Conservation (phyloP, 2,329 filamentous ascomycete genomes). For the Rutstroemia sp. region DNA sequence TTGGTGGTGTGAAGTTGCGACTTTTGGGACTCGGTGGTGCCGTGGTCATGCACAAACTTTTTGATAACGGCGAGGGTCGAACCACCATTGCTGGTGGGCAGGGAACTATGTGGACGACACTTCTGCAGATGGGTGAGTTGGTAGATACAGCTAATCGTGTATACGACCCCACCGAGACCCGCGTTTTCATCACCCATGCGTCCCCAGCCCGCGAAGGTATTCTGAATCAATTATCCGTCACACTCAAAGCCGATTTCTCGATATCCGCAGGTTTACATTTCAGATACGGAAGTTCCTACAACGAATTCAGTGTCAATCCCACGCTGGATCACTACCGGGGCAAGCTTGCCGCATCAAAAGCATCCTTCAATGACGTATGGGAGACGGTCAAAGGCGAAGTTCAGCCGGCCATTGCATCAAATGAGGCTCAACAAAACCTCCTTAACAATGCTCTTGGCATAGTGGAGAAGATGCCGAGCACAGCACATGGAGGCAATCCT, state of each 20-base stretch:
- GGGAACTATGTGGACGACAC: constrained; percentile 98
- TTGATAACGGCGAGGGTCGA: constrained; percentile 95
- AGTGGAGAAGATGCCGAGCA: constrained; percentile 96
- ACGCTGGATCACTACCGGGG: constrained; percentile 97
- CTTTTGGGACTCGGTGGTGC: constrained; percentile 89
- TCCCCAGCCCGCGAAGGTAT: constrained; percentile 95
- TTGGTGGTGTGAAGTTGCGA: constrained; percentile 92
- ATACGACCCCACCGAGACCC: constrained; percentile 95
- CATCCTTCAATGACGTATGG: constrained; percentile 99
- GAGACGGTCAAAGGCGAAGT: constrained; percentile 97
- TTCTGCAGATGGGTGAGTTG: constrained; percentile 95
- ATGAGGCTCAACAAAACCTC: constrained; percentile 87
- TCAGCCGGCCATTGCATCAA: constrained; percentile 86
- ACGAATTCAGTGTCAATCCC: constrained; percentile 98
- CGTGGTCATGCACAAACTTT: constrained; percentile 99
- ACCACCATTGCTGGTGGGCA: constrained; percentile 98
- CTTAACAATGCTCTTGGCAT: constrained; percentile 86
- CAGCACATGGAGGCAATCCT: constrained; percentile 90
- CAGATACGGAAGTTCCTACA: constrained; percentile 98
- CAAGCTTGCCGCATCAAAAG: constrained; percentile 95
- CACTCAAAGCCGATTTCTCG: constrained; percentile 95
- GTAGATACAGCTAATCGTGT: constrained; percentile 97
- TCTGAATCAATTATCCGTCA: constrained; percentile 94
- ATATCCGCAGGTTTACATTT: constrained; percentile 97
- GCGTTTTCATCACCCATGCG: constrained; percentile 92